Base-by-base conservation (phyloP, 1,139 yeast species). In the Pichia sp. region DNA sequence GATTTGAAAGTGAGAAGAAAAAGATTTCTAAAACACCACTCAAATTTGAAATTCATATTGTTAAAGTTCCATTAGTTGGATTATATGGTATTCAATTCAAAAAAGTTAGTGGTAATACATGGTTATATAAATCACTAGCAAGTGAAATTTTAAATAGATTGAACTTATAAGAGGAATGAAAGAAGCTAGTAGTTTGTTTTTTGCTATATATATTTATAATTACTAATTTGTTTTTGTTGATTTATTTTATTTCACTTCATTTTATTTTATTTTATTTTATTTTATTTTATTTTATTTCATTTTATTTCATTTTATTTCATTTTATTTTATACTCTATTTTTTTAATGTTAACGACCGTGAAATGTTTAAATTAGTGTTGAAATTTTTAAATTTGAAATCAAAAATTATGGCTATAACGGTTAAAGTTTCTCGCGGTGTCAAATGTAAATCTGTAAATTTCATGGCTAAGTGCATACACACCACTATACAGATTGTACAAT, bases 111-210 rank as follows among this genome's bases (percentile, higher is more conserved):
- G 99, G 99, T 62, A 90, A 93, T 68, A 88, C 97, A 3, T 91
- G 98, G 98, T 81, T 87, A 70, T 91, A 91, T 71, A 91, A 91
- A 72, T 84, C 90, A n/a, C 74, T 91, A 67, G 98, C 97, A 3
- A 84, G 95, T 55, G 89, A 84, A 67, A 85, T 91, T 47, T 77
- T 91, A 70, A 79, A 80, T 56, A 93, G 88, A 62, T 75, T 91
- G 69, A 84, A 86, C 62, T 73, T 90, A 62, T 85, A 36, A 25
- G 39, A 16, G 25, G 6, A 18, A 19, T 18, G 39, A 18, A 36
- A 18, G 39, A 8, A 36, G n/a, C 10, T 6, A n/a, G 11, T 31
- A n/a, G 25, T n/a, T 16, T 36, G 9, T 39, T 31, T n/a, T 16
- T 39, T 39, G n/a, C 25, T 36, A 36, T 36, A 18, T 36, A 18